Base-by-base conservation (phyloP, 768 basidiomycete genomes). In the Lactarius pseudohatsudake region DNA sequence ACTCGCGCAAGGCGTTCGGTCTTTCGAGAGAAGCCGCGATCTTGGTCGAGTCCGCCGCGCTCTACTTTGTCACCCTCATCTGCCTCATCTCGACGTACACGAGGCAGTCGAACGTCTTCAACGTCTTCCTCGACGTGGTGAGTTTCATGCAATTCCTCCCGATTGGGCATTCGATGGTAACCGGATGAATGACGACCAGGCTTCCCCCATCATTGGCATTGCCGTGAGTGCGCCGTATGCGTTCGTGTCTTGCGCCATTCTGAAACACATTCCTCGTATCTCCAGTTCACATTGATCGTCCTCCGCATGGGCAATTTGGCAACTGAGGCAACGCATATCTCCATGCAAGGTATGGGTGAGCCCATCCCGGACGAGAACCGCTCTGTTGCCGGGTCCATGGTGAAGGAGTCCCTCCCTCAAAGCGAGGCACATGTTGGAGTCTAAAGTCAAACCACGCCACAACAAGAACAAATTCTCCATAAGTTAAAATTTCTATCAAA, bases 121-220 rank as follows among this genome's bases (percentile, higher is more conserved):
- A 69, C 30, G 68, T 69, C 9, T 69, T 69, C 65, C 65, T 69
- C 40, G 68, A 69, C 36, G 59, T 62, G 43, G 68, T 69, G 22
- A 58, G 68, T 32, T 40, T n/a, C 36, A 11, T 11, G 36, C 16
- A 11, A 32, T 13, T 9, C 1, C 9, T 7, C 45, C 6, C 58
- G 1, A n/a, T 7, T 16, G 3, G 18, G 22, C 5, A n/a, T 41
- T 11, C 10, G 10, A n/a, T 34, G 22, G 7, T 43, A n/a, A 53
- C 32, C 9, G n/a, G 32, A 30, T 28, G n/a, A 28, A 40, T 32
- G 26, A 15, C 32, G 10, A 57, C 16, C 47, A 68, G 68, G 68
- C 68, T 4, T 62, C 56, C 9, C 65, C 68, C 32, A 30, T 69
- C 7, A 69, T 69, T 30, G 68, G 68, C 36, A 6, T 69, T 55